Conservation (phyloP, 2,329 filamentous ascomycete species). For the Aureobasidium sp. region DNA sequence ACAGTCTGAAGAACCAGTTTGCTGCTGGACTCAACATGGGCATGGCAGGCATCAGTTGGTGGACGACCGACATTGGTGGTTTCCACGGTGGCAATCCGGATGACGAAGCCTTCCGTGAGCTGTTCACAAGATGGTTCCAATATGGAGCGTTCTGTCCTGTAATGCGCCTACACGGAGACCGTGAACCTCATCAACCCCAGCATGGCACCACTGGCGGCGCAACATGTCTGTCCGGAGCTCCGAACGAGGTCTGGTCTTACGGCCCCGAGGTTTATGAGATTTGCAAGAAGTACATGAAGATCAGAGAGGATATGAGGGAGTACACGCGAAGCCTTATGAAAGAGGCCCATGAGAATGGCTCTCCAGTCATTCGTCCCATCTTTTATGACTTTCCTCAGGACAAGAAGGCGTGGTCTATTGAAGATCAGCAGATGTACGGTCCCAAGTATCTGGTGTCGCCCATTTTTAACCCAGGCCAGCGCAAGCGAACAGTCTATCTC, state of each 20-base stretch:
- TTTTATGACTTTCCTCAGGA: conserved; percentile 60
- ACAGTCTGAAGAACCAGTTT: conserved; percentile 52
- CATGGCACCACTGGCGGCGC: conserved; percentile 32
- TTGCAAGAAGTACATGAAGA: conserved; percentile 51
- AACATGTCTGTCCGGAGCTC: conserved; percentile 40
- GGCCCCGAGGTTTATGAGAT: conserved; percentile 55
- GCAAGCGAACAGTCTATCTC: conserved; percentile 45
- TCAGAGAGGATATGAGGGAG: conserved; percentile 52
- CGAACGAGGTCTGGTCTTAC: conserved; percentile 62
- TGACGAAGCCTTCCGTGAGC: conserved; percentile 51
- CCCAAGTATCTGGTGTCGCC: conserved; percentile 52
- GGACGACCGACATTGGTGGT: conserved; percentile 65
- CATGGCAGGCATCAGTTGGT: conserved; percentile 58
- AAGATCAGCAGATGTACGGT: conserved; percentile 60
- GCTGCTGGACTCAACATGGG: conserved; percentile 61
- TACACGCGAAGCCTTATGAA: conserved; percentile 55
- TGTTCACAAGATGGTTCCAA: conserved; percentile 63
- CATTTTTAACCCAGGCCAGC: conserved; percentile 45
- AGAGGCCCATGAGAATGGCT: conserved; percentile 53
- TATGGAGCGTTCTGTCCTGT: conserved; percentile 63
- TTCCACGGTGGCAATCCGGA: conserved; percentile 59
- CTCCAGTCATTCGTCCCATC: conserved; percentile 54
- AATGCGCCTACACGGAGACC: conserved; percentile 60
- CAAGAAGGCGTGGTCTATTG: conserved; percentile 47
- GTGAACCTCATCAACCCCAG: conserved; percentile 51